These are phyloP conservation scores for Trapa incisa DNA, from an alignment of 345 rosid species.

Conservation along the genomic window DNA sequence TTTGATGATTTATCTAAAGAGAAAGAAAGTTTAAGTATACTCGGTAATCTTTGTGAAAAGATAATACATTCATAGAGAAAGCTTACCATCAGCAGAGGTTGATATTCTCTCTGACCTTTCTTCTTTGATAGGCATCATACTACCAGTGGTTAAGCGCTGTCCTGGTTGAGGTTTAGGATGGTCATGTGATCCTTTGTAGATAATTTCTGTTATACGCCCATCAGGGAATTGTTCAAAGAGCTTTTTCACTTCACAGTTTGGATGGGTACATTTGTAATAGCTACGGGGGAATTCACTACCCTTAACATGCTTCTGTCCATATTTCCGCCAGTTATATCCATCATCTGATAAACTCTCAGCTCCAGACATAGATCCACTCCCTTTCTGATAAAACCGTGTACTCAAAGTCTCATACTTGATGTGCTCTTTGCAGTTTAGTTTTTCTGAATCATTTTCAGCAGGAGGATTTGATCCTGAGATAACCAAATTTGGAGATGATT, in stretches of 20 bases:
- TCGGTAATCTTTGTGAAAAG: background rate
- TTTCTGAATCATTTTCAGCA: slow-evolving; percentile 55
- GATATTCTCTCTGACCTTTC: slow-evolving; percentile 51
- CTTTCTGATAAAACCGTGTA: slow-evolving; percentile 48
- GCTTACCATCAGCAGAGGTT: slow-evolving; percentile 42
- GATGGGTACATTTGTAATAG: slow-evolving; percentile 97
- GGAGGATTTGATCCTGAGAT: slow-evolving; percentile 32
- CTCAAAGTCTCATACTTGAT: slow-evolving; percentile 23
- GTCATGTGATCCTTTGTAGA: slow-evolving; percentile 91
- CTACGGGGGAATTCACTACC: slow-evolving; percentile 98
- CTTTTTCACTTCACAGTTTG: slow-evolving; percentile 95
- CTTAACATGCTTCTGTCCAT: slow-evolving; percentile 97
- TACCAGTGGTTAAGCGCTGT: slow-evolving; percentile 55
- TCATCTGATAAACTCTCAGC: slow-evolving; percentile 45
- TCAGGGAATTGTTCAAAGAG: slow-evolving; percentile 87
- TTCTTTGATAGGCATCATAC: slow-evolving; percentile 54
- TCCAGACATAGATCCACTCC: slow-evolving; percentile 28
- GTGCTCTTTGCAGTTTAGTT: slow-evolving; percentile 31
- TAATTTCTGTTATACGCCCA: slow-evolving; percentile 80
- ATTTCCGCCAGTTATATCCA: slow-evolving; percentile 98
- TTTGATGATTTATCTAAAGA: slow-evolving; percentile 50
- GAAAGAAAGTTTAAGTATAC: slow-evolving; percentile 10
- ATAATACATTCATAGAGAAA: slow-evolving; percentile 1
- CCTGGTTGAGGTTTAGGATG: slow-evolving; percentile 95
- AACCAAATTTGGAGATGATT: slow-evolving; percentile 27